Base-by-base conservation (phyloP, 768 basidiomycete genomes). In the Russula sp. region DNA sequence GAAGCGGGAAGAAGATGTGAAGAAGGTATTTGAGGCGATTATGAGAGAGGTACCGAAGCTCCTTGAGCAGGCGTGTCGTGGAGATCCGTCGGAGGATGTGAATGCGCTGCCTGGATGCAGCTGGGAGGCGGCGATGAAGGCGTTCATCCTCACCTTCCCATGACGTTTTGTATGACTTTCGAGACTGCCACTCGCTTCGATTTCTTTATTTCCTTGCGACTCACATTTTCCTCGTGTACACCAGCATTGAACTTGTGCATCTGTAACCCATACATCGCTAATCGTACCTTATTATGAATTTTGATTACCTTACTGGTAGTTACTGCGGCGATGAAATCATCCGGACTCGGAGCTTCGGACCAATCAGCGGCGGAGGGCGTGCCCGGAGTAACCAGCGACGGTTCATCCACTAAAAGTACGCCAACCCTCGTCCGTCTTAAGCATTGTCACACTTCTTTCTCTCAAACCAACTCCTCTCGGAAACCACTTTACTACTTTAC, bases 81-180 rank as follows among this genome's bases (percentile, higher is more conserved):
- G 70, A 37, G 62, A 51, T 6, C 48, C 65, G n/a, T 69, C 68
- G 52, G 14, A 81, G 76, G 16, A 67, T 57, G 66, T 61, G 49
- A 68, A 73, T 14, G 76, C 74, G 6, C 71, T 84, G 48, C 73
- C 77, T 47, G 58, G 74, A 1, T 90, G 88, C 70, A 81, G 77
- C 64, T 89, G 87, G 87, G 82, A 85, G 69, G 50, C 61, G 22
- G 63, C 66, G 51, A 86, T 89, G 82, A 86, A 84, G 73, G 69
- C 70, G 50, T 86, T 78, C 69, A 88, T 90, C 62, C 72, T 88
- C 63, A 74, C 74, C 27, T 90, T 81, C 71, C 88, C 88, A 37
- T 89, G 72, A 80, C 52, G 35, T 42, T 9, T 20, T 20, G 7
- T 22, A 14, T 6, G n/a, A 1, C 9, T 35, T 16, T 7, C 35